Evolutionary conservation across 352 stramenopile genomes (phyloP).

Genomic region (Poterioochromonas sp.): DNA sequence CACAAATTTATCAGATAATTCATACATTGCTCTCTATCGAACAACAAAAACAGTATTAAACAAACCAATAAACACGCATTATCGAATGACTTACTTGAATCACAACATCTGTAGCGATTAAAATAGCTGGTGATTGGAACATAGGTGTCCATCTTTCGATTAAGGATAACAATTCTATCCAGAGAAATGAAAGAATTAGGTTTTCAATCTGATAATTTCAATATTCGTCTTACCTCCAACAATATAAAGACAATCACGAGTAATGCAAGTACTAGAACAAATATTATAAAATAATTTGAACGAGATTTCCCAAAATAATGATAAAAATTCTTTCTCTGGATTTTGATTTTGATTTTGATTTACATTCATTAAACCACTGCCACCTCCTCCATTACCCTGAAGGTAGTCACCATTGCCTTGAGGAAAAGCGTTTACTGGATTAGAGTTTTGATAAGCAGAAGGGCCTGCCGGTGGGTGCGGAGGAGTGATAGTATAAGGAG

Average conservation of each 20-base stretch:
- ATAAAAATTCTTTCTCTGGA: too few species aligned
- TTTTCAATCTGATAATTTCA: background rate
- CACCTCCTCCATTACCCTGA: too few species aligned
- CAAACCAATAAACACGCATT: background rate
- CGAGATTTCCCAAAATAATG: background rate
- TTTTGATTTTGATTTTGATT: too few species aligned
- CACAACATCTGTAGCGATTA: background rate
- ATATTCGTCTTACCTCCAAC: background rate
- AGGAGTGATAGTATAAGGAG: too few species aligned
- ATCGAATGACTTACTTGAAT: background rate
- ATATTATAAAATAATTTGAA: background rate
- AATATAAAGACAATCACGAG: background rate
- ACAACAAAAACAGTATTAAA: background rate
- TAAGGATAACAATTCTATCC: background rate
- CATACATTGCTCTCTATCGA: constrained; percentile 10
- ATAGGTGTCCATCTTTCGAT: background rate
- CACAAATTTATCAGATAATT: constrained; percentile 10
- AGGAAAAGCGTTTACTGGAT: too few species aligned
- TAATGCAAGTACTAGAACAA: background rate
- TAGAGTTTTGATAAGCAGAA: too few species aligned
- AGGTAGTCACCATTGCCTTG: too few species aligned
- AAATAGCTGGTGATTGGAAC: background rate
- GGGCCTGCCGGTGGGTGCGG: too few species aligned
- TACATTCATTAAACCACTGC: too few species aligned
- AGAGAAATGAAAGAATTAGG: background rate